Conservation (phyloP, 2,329 filamentous ascomycete species). For the Didymella lethalis region DNA sequence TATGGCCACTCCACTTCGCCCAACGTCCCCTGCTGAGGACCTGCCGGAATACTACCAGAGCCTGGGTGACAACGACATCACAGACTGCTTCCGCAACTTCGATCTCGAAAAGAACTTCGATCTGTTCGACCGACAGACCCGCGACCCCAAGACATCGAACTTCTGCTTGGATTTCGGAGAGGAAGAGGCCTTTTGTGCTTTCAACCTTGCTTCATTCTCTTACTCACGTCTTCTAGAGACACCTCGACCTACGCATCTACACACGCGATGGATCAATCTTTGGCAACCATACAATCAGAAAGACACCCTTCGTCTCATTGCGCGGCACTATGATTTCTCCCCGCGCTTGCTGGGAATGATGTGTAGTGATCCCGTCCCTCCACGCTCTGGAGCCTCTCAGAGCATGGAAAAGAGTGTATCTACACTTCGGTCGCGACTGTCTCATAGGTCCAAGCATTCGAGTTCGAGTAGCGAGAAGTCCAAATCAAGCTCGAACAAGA, state of each 20-base stretch:
- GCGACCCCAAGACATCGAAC: conserved; percentile 58
- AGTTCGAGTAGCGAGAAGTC: conserved; percentile 25
- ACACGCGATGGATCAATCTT: conserved; percentile 78
- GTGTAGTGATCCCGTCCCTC: conserved; percentile 61
- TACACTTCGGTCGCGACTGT: conserved; percentile 41
- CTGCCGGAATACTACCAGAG: conserved; percentile 49
- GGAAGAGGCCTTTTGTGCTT: conserved; percentile 63
- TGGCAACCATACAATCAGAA: conserved; percentile 71
- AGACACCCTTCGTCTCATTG: conserved; percentile 64
- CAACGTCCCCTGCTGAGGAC: conserved; percentile 37
- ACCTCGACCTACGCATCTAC: conserved; percentile 58
- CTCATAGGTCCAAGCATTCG: conserved; percentile 36
- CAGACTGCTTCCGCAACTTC: conserved; percentile 60
- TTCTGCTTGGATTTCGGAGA: conserved; percentile 72
- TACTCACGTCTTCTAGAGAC: conserved; percentile 49
- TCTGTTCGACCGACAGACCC: conserved; percentile 53
- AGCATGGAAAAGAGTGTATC: conserved; percentile 42
- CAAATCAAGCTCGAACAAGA: conserved; percentile 23
- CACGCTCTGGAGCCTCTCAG: conserved; percentile 28
- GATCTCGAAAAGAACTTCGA: conserved; percentile 61
- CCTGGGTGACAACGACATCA: conserved; percentile 44
- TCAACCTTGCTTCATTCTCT: conserved; percentile 59
- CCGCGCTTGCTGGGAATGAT: conserved; percentile 71
- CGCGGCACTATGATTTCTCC: conserved; percentile 72
- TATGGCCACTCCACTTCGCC: conserved; percentile 43